Evolutionary conservation across 805 yeast genomes (phyloP).

Genomic region (Pichia nanzhaoensis): DNA sequence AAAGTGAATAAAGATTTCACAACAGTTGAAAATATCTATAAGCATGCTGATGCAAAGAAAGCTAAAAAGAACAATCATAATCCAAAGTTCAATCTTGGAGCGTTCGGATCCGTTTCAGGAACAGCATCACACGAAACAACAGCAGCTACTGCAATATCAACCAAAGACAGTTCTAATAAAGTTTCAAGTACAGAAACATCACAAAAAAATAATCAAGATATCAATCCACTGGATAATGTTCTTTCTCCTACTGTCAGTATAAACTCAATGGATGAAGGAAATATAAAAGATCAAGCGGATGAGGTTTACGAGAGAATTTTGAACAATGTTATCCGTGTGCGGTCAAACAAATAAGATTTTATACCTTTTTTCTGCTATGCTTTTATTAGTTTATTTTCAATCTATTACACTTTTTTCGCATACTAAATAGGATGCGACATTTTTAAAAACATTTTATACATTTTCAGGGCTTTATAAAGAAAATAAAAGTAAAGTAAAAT

Average conservation of each 20-base stretch:
- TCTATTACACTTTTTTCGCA: neutral
- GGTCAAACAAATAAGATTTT: conserved; percentile 37
- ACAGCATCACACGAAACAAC: neutral
- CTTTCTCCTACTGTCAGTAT: conserved; percentile 16
- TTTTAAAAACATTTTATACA: too few species aligned
- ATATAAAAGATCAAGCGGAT: conserved; percentile 41
- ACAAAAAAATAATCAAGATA: neutral
- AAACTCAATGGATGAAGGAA: conserved; percentile 17
- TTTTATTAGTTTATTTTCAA: neutral
- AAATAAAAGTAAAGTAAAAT: too few species aligned
- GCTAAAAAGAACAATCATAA: neutral
- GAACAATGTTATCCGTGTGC: conserved; percentile 58
- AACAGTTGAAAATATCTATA: conserved; percentile 24
- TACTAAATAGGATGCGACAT: too few species aligned
- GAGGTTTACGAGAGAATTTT: conserved; percentile 67
- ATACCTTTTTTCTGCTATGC: neutral
- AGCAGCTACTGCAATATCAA: neutral
- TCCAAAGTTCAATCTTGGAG: neutral
- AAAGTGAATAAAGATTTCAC: conserved; percentile 49
- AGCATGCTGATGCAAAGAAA: conserved; percentile 13
- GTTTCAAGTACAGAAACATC: neutral
- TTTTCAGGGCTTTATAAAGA: too few species aligned
- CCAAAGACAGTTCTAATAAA: too few species aligned
- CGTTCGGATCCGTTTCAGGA: neutral
- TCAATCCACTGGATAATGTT: conserved; percentile 12